Conservation (phyloP, 805 yeast genomes). For the Saccharomycopsis selenospora region DNA sequence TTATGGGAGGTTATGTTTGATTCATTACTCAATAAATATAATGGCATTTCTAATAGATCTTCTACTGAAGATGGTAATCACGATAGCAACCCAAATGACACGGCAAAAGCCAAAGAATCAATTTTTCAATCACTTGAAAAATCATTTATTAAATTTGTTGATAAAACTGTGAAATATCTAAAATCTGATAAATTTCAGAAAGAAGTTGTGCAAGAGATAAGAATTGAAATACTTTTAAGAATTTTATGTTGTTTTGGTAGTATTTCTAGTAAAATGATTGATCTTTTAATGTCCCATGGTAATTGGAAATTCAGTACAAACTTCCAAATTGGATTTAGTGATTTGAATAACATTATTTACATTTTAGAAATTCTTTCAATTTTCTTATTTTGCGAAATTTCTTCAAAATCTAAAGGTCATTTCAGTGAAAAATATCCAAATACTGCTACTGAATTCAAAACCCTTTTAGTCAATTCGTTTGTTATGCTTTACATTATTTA, state of each 20-base stretch:
- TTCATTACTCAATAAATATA: slow-evolving; percentile 35
- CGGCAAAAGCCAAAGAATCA: not conserved
- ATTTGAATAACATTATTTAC: not conserved
- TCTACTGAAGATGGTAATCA: not conserved
- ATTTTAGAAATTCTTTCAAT: not conserved
- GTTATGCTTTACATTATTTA: not conserved
- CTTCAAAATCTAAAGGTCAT: not conserved
- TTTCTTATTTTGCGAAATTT: not conserved
- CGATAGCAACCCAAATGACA: not conserved
- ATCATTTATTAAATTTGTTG: not conserved
- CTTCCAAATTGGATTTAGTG: not conserved
- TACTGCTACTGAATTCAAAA: not conserved
- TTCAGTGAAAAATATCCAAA: not conserved
- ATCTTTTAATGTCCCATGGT: not conserved
- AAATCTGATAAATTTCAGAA: slow-evolving; percentile 14
- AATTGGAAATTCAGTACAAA: not conserved
- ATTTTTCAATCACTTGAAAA: not conserved
- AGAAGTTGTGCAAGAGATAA: not conserved
- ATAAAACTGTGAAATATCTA: slow-evolving; percentile 11
- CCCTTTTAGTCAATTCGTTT: not conserved
- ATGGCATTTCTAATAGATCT: not conserved
- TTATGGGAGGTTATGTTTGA: slow-evolving; percentile 70
- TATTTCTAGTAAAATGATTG: slow-evolving; percentile 1
- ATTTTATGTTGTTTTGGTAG: slow-evolving; percentile 9
- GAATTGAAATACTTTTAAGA: slow-evolving; percentile 1